phyloP scores from a whole-genome alignment of 2,329 filamentous ascomycete genomes.

The Botryotinia narcissicola region DNA sequence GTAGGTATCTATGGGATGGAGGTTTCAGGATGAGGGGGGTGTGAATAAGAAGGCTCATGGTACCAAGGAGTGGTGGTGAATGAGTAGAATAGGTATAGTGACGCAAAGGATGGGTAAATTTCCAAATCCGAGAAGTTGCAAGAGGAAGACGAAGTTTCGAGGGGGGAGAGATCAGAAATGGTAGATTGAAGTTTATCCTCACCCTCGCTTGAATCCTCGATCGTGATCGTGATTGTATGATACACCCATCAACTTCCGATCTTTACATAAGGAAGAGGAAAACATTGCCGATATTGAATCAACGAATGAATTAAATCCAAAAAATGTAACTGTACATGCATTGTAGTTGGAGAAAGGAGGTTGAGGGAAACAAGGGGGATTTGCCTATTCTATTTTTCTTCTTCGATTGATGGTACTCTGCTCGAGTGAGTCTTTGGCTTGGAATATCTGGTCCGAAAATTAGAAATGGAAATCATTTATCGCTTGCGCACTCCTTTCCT shows the following conservation, averaged over 20 bases:
- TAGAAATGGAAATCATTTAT: background rate
- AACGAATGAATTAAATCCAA: too few relatives aligned
- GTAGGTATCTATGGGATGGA: background rate
- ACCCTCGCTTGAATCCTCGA: background rate
- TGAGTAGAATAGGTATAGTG: too few relatives aligned
- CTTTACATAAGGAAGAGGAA: background rate
- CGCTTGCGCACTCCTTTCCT: background rate
- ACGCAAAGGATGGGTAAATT: background rate
- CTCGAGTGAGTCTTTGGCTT: background rate
- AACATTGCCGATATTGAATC: background rate
- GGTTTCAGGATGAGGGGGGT: accelerated
- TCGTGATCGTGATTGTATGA: background rate
- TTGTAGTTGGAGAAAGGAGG: background rate
- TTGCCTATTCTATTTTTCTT: background rate
- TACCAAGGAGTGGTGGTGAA: background rate
- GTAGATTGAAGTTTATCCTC: background rate
- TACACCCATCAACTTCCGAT: background rate
- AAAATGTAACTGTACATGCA: too few relatives aligned
- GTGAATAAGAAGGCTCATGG: background rate
- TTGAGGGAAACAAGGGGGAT: background rate
- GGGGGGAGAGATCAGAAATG: too few relatives aligned
- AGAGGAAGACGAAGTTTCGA: background rate
- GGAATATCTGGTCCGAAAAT: background rate
- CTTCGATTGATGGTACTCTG: too few relatives aligned
- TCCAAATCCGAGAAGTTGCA: background rate